Conservation (phyloP, 2,329 filamentous ascomycete species). For the Arthroderma sp. region DNA sequence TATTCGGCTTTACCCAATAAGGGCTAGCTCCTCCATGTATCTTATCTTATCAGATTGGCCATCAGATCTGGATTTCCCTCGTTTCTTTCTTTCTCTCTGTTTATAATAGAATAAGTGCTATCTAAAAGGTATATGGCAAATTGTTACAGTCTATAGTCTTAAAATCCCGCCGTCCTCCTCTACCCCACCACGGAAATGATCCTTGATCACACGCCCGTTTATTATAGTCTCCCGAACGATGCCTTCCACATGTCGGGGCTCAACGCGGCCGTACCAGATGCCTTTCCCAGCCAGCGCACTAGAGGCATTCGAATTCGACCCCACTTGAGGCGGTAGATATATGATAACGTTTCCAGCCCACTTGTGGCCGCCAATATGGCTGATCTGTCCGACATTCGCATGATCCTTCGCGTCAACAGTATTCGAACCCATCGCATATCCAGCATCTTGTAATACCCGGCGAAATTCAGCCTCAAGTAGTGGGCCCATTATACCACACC, state of each 20-base stretch:
- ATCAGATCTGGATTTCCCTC: too few species aligned
- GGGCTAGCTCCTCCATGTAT: too few species aligned
- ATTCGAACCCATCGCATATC: slow-evolving; percentile 14
- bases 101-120: too few species aligned
- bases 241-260: slow-evolving; percentile 79
- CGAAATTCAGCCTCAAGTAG: slow-evolving; percentile 60
- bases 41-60: too few species aligned
- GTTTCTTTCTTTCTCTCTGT: too few species aligned
- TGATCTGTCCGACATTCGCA: slow-evolving; percentile 41
- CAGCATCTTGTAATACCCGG: slow-evolving; percentile 19
- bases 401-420: slow-evolving; percentile 19
- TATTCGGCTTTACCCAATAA: too few species aligned
- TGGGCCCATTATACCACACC: slow-evolving; percentile 72
- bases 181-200: slow-evolving; percentile 76
- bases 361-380: slow-evolving; percentile 88
- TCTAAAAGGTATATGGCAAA: too few species aligned
- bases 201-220: slow-evolving; percentile 71
- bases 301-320: not conserved
- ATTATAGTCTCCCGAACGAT: slow-evolving; percentile 76
- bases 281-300: slow-evolving; percentile 27
- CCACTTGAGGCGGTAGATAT: slow-evolving; percentile 43
- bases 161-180: slow-evolving; percentile 59
- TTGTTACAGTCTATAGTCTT: slow-evolving; percentile 33
- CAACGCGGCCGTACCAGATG: slow-evolving; percentile 77
- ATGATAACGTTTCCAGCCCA: slow-evolving; percentile 89